Base-by-base conservation (phyloP, 225 moss, liverwort and hornwort species). In the Lunularia cruciata region DNA sequence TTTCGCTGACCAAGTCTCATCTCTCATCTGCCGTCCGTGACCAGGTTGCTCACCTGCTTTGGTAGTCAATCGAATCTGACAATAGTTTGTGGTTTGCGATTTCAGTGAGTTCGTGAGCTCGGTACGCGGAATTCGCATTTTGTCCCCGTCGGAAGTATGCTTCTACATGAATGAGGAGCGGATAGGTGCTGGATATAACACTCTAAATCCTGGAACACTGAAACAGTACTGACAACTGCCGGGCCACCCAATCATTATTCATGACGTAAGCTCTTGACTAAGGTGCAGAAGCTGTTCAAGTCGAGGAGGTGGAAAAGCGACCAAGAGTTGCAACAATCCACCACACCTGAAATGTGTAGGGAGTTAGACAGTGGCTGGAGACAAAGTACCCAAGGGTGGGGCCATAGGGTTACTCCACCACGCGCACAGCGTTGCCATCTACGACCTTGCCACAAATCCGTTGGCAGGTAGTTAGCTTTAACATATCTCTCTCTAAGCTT, bases 51-150 rank as follows among this genome's bases (percentile, higher is more conserved):
- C 46, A 10, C 10, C 12, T 47, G 11, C 55, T 13, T 2, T 30
- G 14, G 6, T 13, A 30, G 15, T 26, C 30, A 28, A 14, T 14
- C 30, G 28, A 53, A n/a, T n/a, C 6, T 56, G 55, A 13, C 23
- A 23, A 43, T 43, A 16, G 3, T 43, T 43, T 11, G 12, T 23
- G 52, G 7, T 38, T 37, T 20, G 9, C 57, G 30, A 28, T 71
- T 46, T 46, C 83, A 93, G 93, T 60, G 93, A 87, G 69, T 93
- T 93, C 56, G 87, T 88, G 53, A 83, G 80, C 48, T 88, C 88
- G 10, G 93, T 93, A 2, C 85, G 93, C 30, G 88, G 82, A 63
- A 87, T 93, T 47, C 93, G 90, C 57, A 93, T 93, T 75, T 66
- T 93, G 71, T 90, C 88, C 3, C 93, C 90, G 27, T 81, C 88